Conservation (phyloP, 345 rosid species). For the Turnera subulata region DNA sequence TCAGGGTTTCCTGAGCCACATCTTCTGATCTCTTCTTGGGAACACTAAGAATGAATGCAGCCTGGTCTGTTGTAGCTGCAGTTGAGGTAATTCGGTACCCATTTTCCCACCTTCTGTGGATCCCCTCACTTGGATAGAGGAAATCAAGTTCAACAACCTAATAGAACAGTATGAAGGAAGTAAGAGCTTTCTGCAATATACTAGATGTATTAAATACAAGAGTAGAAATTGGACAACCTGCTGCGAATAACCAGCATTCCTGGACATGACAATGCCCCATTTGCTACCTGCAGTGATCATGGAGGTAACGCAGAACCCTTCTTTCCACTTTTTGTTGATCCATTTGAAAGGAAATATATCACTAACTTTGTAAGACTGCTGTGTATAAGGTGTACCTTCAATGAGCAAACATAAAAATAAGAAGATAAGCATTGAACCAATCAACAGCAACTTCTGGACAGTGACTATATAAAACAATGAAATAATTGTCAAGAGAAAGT, state of each 20-base stretch:
- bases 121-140: conserved; percentile 27
- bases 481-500: too few relatives aligned
- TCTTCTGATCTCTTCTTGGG: conserved; percentile 19
- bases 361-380: conserved; percentile 27
- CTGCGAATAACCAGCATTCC: conserved; percentile 22
- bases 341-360: conserved; percentile 26
- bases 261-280: conserved; percentile 25
- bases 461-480: too few relatives aligned
- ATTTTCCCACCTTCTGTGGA: conserved; percentile 24
- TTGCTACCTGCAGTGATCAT: conserved; percentile 24
- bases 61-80: conserved; percentile 26
- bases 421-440: too few relatives aligned
- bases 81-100: conserved; percentile 18
- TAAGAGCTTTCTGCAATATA: neutral
- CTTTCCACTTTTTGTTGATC: conserved; percentile 26
- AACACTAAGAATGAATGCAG: conserved; percentile 22
- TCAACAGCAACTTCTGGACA: too few relatives aligned
- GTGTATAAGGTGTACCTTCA: conserved; percentile 25
- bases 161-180: neutral
- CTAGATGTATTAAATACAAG: neutral
- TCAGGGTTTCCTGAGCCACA: conserved; percentile 22
- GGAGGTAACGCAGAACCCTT: conserved; percentile 24
- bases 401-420: too few relatives aligned
- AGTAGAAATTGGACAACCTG: conserved; percentile 17
- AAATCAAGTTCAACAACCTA: conserved; percentile 28